A percentile compares a stretch with the other conserved stretches of the same genome.
phyloP scores from a whole-genome alignment of 768 basidiomycete genomes.

The Tubosaeta sp. region DNA sequence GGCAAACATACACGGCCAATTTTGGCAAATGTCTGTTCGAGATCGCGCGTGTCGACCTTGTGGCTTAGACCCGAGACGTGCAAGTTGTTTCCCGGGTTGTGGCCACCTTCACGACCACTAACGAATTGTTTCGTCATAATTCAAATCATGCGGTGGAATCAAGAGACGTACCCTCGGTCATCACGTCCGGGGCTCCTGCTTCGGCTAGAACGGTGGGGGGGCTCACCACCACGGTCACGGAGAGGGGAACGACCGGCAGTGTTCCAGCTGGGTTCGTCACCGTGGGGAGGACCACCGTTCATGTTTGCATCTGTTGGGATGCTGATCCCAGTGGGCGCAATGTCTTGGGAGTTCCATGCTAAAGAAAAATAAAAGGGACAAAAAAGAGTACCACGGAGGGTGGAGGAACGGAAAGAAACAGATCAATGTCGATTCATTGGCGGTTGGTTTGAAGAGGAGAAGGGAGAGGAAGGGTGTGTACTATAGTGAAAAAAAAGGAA shows the following conservation, averaged over 20 bases:
- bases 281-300: conserved; percentile 42
- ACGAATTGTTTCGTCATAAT: no score
- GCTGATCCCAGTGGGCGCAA: conserved; percentile 69
- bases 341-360: conserved; percentile 86
- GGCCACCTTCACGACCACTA: conserved; percentile 30
- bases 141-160: no score
- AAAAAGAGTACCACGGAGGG: conserved; percentile 6
- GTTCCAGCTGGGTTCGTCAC: conserved; percentile 58
- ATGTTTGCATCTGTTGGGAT: conserved; percentile 55
- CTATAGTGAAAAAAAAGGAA: conserved; percentile 8
- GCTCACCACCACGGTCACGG: conserved; percentile 39
- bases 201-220: conserved; percentile 65
- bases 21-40: conserved; percentile 86
- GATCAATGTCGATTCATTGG: conserved; percentile 41
- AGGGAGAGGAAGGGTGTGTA: conserved; percentile 13
- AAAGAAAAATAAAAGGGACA: conserved; percentile 31
- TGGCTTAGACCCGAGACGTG: conserved; percentile 55
- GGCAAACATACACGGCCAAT: conserved; percentile 66
- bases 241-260: conserved; percentile 40
- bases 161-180: conserved; percentile 51
- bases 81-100: conserved; percentile 66
- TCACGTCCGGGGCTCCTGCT: conserved; percentile 71
- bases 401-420: conserved; percentile 32
- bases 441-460: conserved; percentile 23
- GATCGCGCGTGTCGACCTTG: conserved; percentile 74